Conservation (phyloP, 192 early-diverging fungal genomes). For the Coemansia sp. region DNA sequence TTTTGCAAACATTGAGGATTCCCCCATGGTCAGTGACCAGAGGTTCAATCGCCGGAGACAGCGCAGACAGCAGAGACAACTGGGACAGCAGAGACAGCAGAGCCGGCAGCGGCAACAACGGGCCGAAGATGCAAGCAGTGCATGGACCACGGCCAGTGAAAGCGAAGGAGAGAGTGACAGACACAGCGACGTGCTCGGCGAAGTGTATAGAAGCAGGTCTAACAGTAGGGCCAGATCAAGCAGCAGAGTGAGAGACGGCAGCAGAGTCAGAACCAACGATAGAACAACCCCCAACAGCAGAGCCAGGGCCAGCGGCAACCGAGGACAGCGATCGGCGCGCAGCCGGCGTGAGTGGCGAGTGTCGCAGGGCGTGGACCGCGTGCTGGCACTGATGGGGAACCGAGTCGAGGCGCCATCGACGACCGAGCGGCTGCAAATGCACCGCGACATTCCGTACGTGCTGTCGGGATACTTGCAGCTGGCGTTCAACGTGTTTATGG, state of each 20-base stretch:
- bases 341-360: slow-evolving; percentile 17
- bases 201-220: no score
- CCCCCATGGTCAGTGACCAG: slow-evolving; percentile 19
- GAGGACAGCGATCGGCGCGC: slow-evolving; percentile 9
- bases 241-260: neutral
- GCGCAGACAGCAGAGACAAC: slow-evolving; percentile 3
- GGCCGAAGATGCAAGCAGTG: slow-evolving; percentile 14
- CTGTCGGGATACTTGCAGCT: slow-evolving; percentile 68
- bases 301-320: neutral
- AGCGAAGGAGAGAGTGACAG: slow-evolving; percentile 1
- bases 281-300: neutral
- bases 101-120: slow-evolving; percentile 1
- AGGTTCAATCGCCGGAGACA: slow-evolving; percentile 13
- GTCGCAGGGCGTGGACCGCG: slow-evolving; percentile 38
- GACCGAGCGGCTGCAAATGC: slow-evolving; percentile 41
- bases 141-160: slow-evolving; percentile 24
- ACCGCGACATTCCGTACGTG: slow-evolving; percentile 49
- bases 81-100: slow-evolving; percentile 7
- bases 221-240: neutral
- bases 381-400: slow-evolving; percentile 43
- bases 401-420: slow-evolving; percentile 32
- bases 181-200: no score
- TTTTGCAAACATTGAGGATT: slow-evolving; percentile 6
- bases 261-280: neutral
- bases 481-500: slow-evolving; percentile 64